Evolutionary conservation across 1,284 basidiomycete species (phyloP).

Genomic region (Sphaerobolus stellatus): DNA sequence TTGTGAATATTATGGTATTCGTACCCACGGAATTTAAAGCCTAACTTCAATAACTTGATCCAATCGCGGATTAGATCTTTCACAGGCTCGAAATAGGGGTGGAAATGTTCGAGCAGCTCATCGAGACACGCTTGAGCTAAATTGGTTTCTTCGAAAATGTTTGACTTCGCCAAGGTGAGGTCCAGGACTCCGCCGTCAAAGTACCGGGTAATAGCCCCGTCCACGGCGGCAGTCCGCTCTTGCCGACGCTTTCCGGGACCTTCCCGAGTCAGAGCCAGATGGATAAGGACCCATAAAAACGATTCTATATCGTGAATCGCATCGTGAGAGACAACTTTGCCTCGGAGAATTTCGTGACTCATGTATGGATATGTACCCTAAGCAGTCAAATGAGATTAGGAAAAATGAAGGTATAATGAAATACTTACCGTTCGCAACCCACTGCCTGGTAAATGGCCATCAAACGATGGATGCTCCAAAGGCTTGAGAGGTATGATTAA

Average conservation of each 20-base stretch:
- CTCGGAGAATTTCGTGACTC: not conserved
- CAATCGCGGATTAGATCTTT: not conserved
- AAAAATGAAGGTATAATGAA: not conserved
- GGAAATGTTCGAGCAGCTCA: not conserved
- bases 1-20: not conserved
- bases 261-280: not conserved
- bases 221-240: not conserved
- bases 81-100: not conserved
- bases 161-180: too few species aligned
- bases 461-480: not conserved
- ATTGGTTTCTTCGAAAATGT: too few species aligned
- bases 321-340: not conserved
- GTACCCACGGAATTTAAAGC: not conserved
- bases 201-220: too few species aligned
- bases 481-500: not conserved
- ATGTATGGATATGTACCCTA: not conserved
- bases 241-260: not conserved
- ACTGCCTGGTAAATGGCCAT: not conserved
- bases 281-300: not conserved
- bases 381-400: not conserved
- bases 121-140: too few species aligned
- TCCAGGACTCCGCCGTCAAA: too few species aligned
- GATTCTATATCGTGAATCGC: not conserved
- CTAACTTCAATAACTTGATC: not conserved
- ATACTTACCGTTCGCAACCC: not conserved